phyloP scores from a whole-genome alignment of 2,329 filamentous ascomycete species.

The Fusarium drepaniforme region DNA sequence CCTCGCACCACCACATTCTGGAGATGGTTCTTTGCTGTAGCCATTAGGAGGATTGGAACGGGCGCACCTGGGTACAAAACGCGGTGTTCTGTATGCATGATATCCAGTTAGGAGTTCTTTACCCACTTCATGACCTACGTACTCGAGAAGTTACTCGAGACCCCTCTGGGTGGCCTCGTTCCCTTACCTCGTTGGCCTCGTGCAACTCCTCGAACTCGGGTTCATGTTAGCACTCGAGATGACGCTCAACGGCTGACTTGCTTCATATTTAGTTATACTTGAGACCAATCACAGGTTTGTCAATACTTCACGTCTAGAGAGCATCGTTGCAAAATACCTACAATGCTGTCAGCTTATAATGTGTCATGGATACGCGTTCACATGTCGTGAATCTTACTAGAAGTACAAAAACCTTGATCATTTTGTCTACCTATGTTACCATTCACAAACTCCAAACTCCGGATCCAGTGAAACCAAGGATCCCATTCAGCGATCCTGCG shows the following conservation, averaged over 20 bases:
- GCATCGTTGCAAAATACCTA: background rate
- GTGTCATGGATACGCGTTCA: background rate
- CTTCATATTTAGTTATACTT: background rate
- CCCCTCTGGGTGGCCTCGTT: background rate
- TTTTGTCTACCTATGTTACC: background rate
- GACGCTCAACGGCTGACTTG: background rate
- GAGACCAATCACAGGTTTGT: background rate
- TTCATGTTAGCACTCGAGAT: background rate
- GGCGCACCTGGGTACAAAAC: too few relatives aligned
- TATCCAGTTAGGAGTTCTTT: too few relatives aligned
- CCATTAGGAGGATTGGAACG: background rate
- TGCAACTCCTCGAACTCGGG: background rate
- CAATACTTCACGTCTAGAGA: background rate
- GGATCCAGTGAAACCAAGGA: background rate
- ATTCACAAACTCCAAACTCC: conserved; percentile 5
- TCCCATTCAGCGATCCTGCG: conserved; percentile 1
- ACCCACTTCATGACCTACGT: too few relatives aligned
- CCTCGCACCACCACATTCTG: background rate
- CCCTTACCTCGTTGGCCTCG: background rate
- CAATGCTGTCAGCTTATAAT: background rate
- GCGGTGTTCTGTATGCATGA: too few relatives aligned
- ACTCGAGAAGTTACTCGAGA: background rate
- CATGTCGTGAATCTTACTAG: background rate
- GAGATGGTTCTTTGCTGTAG: background rate
- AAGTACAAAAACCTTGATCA: conserved; percentile 1